Evolutionary conservation across 192 early-diverging fungal species (phyloP).

Genomic region (Nowakowskiella sp.): DNA sequence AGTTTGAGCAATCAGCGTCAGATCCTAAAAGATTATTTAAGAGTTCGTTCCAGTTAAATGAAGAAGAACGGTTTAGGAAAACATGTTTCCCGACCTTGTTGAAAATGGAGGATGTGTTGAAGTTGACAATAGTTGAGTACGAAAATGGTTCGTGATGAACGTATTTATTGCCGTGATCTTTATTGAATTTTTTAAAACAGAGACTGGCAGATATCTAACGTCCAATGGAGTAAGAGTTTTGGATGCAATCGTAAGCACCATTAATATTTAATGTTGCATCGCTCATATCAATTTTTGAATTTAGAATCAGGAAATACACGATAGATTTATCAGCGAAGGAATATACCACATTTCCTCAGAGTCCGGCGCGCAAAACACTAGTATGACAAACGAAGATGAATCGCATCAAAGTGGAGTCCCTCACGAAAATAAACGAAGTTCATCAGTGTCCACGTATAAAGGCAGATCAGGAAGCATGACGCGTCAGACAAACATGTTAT

Average conservation of each 20-base stretch:
- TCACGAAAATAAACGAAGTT: too few species aligned
- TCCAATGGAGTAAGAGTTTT: slow-evolving; percentile 5
- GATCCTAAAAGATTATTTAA: slow-evolving; percentile 67
- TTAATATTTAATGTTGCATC: not conserved
- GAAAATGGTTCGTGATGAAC: slow-evolving; percentile 39
- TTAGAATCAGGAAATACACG: slow-evolving; percentile 33
- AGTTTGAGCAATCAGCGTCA: slow-evolving; percentile 68
- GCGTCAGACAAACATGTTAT: too few species aligned
- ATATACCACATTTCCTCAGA: slow-evolving; percentile 15
- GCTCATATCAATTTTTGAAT: slow-evolving; percentile 10
- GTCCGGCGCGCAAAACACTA: slow-evolving; percentile 14
- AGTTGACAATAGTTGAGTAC: slow-evolving; percentile 39
- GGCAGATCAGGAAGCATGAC: too few species aligned
- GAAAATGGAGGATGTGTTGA: slow-evolving; percentile 50
- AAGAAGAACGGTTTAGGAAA: slow-evolving; percentile 76
- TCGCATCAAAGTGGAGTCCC: too few species aligned
- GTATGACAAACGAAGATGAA: too few species aligned
- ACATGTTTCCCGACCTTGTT: slow-evolving; percentile 65
- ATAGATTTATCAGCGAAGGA: slow-evolving; percentile 48
- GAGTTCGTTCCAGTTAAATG: slow-evolving; percentile 67
- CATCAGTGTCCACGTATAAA: too few species aligned
- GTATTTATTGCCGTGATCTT: slow-evolving; percentile 18
- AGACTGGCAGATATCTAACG: not conserved
- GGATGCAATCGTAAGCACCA: slow-evolving; percentile 14
- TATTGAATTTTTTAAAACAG: slow-evolving; percentile 2